A percentile compares a stretch with the other conserved stretches of the same genome.
These are phyloP conservation scores for Moniliella sp. DNA, from an alignment of 1,284 basidiomycete species.

Conservation along the genomic window DNA sequence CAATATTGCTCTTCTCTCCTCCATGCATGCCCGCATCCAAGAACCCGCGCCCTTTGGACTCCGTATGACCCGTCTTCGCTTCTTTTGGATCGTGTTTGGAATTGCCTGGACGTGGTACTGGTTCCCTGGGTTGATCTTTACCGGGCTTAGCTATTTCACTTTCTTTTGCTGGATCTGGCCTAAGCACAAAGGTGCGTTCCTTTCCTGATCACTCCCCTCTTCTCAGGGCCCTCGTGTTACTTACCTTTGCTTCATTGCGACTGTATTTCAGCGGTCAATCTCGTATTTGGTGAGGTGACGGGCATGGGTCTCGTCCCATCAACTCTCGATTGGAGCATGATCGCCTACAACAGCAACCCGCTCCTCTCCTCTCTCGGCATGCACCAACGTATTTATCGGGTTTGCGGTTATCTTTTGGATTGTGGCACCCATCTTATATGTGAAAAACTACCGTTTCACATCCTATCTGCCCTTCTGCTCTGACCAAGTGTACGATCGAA, in stretches of 20 bases:
- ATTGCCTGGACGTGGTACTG: conserved; percentile 3
- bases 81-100: conserved; percentile 1
- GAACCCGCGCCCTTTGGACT: conserved; percentile 43
- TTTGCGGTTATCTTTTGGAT: conserved; percentile 3
- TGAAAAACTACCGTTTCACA: neutral
- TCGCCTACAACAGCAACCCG: conserved; percentile 35
- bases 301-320: conserved; percentile 2
- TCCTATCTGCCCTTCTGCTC: conserved; percentile 1
- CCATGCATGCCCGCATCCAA: conserved; percentile 55
- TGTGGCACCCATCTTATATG: conserved; percentile 2
- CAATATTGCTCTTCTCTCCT: conserved; percentile 2
- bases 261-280: conserved; percentile 2
- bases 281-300: neutral
- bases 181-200: conserved; percentile 1
- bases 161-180: conserved; percentile 2
- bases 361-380: conserved; percentile 2
- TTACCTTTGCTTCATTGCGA: neutral
- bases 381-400: neutral
- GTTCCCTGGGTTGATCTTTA: conserved; percentile 4
- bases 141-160: conserved; percentile 1
- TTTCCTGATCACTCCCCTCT: neutral
- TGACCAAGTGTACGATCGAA: conserved; percentile 1
- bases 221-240: conserved; percentile 1
- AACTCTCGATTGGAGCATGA: conserved; percentile 2
- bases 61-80: conserved; percentile 1